Conservation (phyloP, 495 filamentous ascomycete genomes). For the Pyrenopolyporus hunteri region DNA sequence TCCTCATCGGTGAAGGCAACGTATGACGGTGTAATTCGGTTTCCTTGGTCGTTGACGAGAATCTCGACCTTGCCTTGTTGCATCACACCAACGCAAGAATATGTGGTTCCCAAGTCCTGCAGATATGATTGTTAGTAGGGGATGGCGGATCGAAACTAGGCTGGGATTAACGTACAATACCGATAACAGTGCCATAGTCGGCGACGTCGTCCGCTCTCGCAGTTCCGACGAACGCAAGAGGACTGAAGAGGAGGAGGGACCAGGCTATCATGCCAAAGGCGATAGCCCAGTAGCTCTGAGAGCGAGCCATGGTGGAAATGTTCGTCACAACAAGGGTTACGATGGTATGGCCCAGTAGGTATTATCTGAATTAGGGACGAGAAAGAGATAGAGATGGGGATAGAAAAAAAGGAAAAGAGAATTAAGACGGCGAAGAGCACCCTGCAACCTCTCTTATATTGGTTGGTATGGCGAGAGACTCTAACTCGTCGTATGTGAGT, state of each 20-base stretch:
- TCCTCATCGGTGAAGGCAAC: conserved; percentile 99
- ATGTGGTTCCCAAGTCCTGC: conserved; percentile 93
- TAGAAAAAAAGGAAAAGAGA: background rate
- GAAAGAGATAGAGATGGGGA: conserved; percentile 5
- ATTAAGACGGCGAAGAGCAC: conserved; percentile 15
- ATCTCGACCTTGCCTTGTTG: conserved; percentile 98
- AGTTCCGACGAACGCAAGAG: conserved; percentile 71
- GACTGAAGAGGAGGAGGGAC: conserved; percentile 80
- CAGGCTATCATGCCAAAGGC: conserved; percentile 78
- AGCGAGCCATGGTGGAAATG: conserved; percentile 58
- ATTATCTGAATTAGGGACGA: background rate
- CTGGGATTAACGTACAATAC: conserved; percentile 66
- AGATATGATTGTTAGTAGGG: conserved; percentile 16
- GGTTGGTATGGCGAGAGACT: conserved; percentile 4
- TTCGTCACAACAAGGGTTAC: conserved; percentile 10
- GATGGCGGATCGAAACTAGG: background rate
- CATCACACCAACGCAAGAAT: conserved; percentile 99
- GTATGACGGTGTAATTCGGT: conserved; percentile 98
- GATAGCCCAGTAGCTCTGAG: conserved; percentile 59
- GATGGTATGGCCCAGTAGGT: conserved; percentile 4
- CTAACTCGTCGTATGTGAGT: conserved; percentile 8
- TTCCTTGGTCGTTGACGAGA: conserved; percentile 96
- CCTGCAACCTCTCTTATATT: conserved; percentile 27
- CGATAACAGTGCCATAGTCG: conserved; percentile 88
- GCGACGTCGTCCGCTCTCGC: conserved; percentile 78